phyloP scores from a whole-genome alignment of 352 stramenopile genomes.

The Phytophthora constricta region DNA sequence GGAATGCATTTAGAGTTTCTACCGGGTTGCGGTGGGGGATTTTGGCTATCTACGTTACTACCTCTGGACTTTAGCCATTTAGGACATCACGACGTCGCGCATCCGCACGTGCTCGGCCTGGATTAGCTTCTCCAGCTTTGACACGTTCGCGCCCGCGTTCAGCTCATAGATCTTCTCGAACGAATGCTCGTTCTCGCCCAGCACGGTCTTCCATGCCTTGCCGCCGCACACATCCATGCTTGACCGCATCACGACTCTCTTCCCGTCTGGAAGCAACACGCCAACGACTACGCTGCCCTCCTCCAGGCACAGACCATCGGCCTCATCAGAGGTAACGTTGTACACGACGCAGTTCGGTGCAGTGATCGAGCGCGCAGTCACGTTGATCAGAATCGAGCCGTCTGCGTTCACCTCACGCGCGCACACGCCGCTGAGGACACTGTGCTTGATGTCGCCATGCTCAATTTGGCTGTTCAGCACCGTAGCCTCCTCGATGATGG shows the following conservation, averaged over 20 bases:
- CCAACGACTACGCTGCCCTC: slow-evolving; percentile 95
- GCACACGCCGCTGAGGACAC: slow-evolving; percentile 92
- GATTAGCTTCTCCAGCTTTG: slow-evolving; percentile 87
- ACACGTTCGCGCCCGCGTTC: slow-evolving; percentile 90
- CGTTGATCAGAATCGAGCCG: slow-evolving; percentile 98
- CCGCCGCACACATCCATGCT: slow-evolving; percentile 94
- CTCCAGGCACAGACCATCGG: slow-evolving; percentile 90
- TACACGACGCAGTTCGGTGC: slow-evolving; percentile 96
- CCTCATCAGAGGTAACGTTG: slow-evolving; percentile 95
- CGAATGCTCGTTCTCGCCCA: slow-evolving; percentile 92
- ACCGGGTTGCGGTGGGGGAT: slow-evolving; percentile 30
- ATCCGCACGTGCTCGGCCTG: slow-evolving; percentile 84
- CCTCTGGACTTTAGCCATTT: slow-evolving; percentile 34
- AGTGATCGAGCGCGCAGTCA: slow-evolving; percentile 96
- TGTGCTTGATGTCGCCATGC: slow-evolving; percentile 68
- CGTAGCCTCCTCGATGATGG: slow-evolving; percentile 65
- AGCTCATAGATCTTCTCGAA: slow-evolving; percentile 97
- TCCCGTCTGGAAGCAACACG: slow-evolving; percentile 92
- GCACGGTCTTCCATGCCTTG: slow-evolving; percentile 93
- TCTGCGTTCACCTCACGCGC: slow-evolving; percentile 92
- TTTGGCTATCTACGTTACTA: slow-evolving; percentile 36
- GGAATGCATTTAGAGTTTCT: slow-evolving; percentile 42
- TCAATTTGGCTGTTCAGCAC: slow-evolving; percentile 86
- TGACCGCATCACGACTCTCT: slow-evolving; percentile 93
- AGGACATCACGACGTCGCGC: slow-evolving; percentile 76